Percentiles rank a stretch among this genome's conserved stretches.
phyloP scores from a whole-genome alignment of 169 alveolate species.

The Neospora caninum region DNA sequence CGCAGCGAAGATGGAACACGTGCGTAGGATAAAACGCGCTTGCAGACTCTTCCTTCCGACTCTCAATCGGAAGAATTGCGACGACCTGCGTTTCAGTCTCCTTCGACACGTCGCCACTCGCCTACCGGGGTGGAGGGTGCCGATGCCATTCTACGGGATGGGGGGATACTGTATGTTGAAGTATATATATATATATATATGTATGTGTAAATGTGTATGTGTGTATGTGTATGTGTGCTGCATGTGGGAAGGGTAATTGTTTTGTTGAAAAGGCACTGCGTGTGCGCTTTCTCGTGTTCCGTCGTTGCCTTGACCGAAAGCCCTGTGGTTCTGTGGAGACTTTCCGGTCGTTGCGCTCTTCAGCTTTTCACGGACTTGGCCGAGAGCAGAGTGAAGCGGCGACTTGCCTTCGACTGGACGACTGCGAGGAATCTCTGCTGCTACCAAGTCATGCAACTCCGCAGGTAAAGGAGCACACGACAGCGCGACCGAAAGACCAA shows the following conservation, averaged over 20 bases:
- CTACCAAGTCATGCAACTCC: slow-evolving; percentile 19
- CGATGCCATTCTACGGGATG: no score
- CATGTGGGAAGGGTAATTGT: no score
- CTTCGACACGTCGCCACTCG: no score
- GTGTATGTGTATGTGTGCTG: background rate
- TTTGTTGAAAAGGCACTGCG: no score
- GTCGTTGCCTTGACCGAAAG: no score
- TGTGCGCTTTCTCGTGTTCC: no score
- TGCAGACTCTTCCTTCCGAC: no score
- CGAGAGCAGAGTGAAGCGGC: background rate
- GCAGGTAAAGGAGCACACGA: background rate
- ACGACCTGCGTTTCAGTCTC: no score
- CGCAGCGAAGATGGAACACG: slow-evolving; percentile 23
- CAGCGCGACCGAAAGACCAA: background rate
- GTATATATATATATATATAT: background rate
- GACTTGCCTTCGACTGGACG: slow-evolving; percentile 26
- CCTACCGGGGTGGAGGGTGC: no score
- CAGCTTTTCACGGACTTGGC: slow-evolving; percentile 34
- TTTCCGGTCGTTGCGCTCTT: background rate
- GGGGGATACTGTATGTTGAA: no score
- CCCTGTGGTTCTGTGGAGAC: no score
- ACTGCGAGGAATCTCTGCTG: slow-evolving; percentile 33
- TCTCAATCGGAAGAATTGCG: no score
- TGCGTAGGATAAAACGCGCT: background rate
- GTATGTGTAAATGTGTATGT: background rate